Percentiles rank a stretch among this genome's conserved stretches.
These are phyloP conservation scores for Ganoderma sinense DNA, from an alignment of 1,284 basidiomycete species.

Conservation along the genomic window DNA sequence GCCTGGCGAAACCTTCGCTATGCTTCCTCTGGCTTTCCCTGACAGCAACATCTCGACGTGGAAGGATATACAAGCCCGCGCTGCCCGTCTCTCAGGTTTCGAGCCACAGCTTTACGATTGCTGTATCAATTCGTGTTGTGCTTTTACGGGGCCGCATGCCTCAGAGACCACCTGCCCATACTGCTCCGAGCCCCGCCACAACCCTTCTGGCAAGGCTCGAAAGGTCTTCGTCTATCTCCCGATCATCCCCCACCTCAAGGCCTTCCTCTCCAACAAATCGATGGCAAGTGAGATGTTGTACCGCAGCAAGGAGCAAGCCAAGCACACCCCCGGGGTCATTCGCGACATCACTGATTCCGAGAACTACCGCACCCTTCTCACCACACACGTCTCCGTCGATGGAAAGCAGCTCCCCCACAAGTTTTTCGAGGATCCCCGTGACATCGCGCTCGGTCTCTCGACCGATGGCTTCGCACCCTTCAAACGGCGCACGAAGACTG, in stretches of 20 bases:
- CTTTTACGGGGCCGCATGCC: slow-evolving; percentile 40
- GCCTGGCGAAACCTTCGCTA: slow-evolving; percentile 28
- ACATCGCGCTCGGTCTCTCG: slow-evolving; percentile 41
- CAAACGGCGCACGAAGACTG: slow-evolving; percentile 43
- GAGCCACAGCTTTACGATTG: slow-evolving; percentile 44
- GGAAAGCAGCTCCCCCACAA: slow-evolving; percentile 13
- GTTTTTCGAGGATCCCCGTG: slow-evolving; percentile 34
- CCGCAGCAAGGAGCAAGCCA: slow-evolving; percentile 11
- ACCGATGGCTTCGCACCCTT: slow-evolving; percentile 49
- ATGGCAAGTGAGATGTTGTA: no score
- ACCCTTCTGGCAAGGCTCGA: slow-evolving; percentile 24
- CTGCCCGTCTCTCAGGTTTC: slow-evolving; percentile 37
- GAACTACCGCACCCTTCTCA: neutral
- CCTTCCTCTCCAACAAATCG: slow-evolving; percentile 17
- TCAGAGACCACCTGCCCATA: slow-evolving; percentile 41
- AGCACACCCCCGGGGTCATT: slow-evolving; percentile 18
- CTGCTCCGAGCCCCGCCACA: slow-evolving; percentile 39
- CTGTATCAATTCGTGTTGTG: slow-evolving; percentile 46
- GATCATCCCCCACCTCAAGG: slow-evolving; percentile 26
- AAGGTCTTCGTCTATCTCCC: slow-evolving; percentile 29
- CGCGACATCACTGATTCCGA: slow-evolving; percentile 5
- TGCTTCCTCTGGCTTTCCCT: slow-evolving; percentile 30
- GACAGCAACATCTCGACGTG: slow-evolving; percentile 18
- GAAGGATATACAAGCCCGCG: slow-evolving; percentile 16
- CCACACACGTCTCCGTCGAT: neutral